phyloP scores from a whole-genome alignment of 129 eudicot species.

The Pseudognaphalium luteoalbum region DNA sequence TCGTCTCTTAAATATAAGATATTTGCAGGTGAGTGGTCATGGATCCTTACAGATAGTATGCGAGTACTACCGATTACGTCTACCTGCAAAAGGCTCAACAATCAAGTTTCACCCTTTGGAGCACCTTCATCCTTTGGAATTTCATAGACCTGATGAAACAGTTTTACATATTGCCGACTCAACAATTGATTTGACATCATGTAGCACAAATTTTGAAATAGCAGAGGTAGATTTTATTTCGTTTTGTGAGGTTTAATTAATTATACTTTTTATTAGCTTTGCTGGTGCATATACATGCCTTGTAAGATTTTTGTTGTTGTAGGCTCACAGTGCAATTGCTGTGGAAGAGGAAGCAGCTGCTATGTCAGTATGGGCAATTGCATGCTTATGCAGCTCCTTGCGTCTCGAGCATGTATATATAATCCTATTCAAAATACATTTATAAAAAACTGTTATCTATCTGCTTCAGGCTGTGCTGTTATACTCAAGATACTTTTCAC shows the following conservation, averaged over 20 bases:
- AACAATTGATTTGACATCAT: conserved; percentile 69
- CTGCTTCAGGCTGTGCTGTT: neutral
- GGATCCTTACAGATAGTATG: conserved; percentile 90
- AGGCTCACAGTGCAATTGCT: conserved; percentile 78
- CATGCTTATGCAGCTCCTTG: conserved; percentile 90
- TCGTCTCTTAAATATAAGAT: neutral
- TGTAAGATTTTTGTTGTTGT: conserved; percentile 18
- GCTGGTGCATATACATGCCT: neutral
- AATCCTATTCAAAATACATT: neutral
- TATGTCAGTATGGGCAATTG: conserved; percentile 84
- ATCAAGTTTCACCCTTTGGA: conserved; percentile 85
- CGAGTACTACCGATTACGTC: conserved; percentile 65
- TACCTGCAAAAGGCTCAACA: conserved; percentile 79
- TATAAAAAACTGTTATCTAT: neutral
- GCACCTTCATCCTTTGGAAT: conserved; percentile 85
- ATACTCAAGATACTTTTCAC: conserved; percentile 10
- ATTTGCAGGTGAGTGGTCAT: conserved; percentile 65
- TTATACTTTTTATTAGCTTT: conserved; percentile 3
- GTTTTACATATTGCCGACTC: conserved; percentile 64
- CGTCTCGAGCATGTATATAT: conserved; percentile 85
- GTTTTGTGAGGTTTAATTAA: neutral
- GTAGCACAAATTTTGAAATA: conserved; percentile 67
- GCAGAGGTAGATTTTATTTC: conserved; percentile 58
- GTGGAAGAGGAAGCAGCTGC: conserved; percentile 95
- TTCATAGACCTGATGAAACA: conserved; percentile 70